Base-by-base conservation (phyloP, 345 rosid genomes). In the Salix purpurea region DNA sequence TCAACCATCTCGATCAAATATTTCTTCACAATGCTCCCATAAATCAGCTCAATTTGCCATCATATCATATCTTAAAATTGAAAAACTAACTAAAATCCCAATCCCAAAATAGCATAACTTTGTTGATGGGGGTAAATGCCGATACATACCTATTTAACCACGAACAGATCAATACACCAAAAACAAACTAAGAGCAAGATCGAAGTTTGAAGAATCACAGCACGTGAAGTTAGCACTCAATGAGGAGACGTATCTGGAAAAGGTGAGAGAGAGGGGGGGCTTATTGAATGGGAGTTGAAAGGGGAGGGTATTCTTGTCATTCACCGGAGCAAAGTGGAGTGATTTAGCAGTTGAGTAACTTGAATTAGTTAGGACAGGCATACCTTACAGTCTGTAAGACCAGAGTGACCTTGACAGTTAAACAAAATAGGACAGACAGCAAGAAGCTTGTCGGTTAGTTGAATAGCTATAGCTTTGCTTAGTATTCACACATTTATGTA, bases 1-100 rank as follows among this genome's bases (percentile, higher is more conserved):
- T 42, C 61, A 79, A 23, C 71, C 84, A 83, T 84, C 77, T 78
- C 56, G 64, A 76, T 74, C 58, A 70, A 5, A 48, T 15, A 19
- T 56, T 60, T 30, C 52, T 8, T 28, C 40, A 40, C 60, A 72
- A 71, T 28, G 66, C 11, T 71, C 52, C 21, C 48, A 30, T 23
- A 67, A 37, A 23, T n/a, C 36, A 64, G 46, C 19, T 77, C 39
- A 70, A 48, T 23, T 46, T 34, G 7, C 65, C 40, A 58, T 13
- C 67, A 26, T 8, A 2, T 50, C 28, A 23, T 15, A 61, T 50
- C 69, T 36, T 11, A 58, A 30, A 75, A 68, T 16, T 23, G 28
- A 56, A 28, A 60, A 69, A 40, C 32, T n/a, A 32, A 19, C 69
- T 56, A 46, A 44, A 21, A 54, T 37, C 24, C 34, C 34, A 32